Evolutionary conservation across 257 asterid species (phyloP).

Genomic region (Eustoma russellianum): DNA sequence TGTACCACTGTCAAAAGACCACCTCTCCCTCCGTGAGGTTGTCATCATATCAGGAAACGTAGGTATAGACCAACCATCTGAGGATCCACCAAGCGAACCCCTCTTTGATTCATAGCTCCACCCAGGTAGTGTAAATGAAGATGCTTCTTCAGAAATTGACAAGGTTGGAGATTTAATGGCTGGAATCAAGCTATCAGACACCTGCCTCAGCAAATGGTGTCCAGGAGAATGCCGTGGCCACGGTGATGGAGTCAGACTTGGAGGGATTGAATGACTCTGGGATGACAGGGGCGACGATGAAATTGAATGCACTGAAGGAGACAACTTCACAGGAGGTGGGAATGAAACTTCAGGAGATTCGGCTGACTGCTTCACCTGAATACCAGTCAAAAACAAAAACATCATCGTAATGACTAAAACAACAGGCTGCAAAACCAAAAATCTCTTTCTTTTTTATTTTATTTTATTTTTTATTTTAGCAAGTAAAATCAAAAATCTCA

Average conservation of each 20-base stretch:
- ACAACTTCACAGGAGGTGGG: conserved; percentile 57
- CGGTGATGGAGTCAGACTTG: conserved; percentile 65
- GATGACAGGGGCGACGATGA: conserved; percentile 71
- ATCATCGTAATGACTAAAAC: background rate
- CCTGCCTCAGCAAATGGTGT: conserved; percentile 52
- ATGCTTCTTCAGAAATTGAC: conserved; percentile 70
- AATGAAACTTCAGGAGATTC: conserved; percentile 47
- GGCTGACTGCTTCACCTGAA: conserved; percentile 50
- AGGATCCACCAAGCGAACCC: conserved; percentile 74
- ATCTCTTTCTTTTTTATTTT: too few species aligned
- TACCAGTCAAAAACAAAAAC: conserved; percentile 1
- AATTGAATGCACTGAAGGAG: conserved; percentile 64
- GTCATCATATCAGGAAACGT: conserved; percentile 54
- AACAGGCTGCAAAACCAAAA: background rate
- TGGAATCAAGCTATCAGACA: conserved; percentile 59
- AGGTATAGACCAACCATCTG: conserved; percentile 82
- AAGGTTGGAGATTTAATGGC: conserved; percentile 58
- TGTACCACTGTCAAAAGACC: conserved; percentile 93
- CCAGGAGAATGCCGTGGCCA: conserved; percentile 67
- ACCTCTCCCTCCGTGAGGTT: conserved; percentile 60
- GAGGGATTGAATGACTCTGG: conserved; percentile 51
- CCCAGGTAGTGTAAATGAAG: conserved; percentile 41
- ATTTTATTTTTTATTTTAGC: too few species aligned
- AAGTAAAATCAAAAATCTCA: too few species aligned
- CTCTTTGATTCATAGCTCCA: conserved; percentile 70